phyloP scores from a whole-genome alignment of 495 filamentous ascomycete genomes.

The Penicillium subrubescens region DNA sequence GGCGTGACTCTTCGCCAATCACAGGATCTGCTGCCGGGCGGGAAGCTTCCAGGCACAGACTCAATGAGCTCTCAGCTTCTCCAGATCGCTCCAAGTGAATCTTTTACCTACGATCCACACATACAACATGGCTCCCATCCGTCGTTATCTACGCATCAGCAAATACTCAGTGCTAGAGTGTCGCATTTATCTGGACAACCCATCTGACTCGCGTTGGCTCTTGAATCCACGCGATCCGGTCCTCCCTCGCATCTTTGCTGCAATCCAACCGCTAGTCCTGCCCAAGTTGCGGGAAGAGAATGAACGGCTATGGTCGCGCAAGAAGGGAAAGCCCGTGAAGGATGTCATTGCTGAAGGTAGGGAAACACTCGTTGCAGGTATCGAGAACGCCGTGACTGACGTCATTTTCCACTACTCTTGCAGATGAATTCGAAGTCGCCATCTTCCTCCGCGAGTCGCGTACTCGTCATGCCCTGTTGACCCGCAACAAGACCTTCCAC shows the following conservation, averaged over 20 bases:
- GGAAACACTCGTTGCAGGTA: background rate
- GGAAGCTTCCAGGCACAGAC: slow-evolving; percentile 12
- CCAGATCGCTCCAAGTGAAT: background rate
- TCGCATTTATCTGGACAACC: slow-evolving; percentile 92
- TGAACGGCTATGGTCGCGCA: slow-evolving; percentile 55
- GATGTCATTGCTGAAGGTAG: slow-evolving; percentile 84
- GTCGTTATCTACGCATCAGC: slow-evolving; percentile 80
- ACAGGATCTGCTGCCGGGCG: slow-evolving; percentile 9
- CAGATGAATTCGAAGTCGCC: slow-evolving; percentile 93
- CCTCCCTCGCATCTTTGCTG: slow-evolving; percentile 78
- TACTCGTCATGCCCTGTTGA: slow-evolving; percentile 84
- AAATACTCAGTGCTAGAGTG: slow-evolving; percentile 91
- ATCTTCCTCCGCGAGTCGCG: slow-evolving; percentile 89
- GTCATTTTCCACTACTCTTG: background rate
- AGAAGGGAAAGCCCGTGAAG: slow-evolving; percentile 78
- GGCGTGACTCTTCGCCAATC: slow-evolving; percentile 14
- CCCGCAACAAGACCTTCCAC: slow-evolving; percentile 75
- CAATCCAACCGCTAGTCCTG: slow-evolving; percentile 79
- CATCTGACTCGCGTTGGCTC: slow-evolving; percentile 82
- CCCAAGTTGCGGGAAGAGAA: slow-evolving; percentile 91
- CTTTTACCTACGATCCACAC: slow-evolving; percentile 5
- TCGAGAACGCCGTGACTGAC: background rate
- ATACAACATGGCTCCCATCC: slow-evolving; percentile 72
- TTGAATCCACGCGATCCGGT: slow-evolving; percentile 66
- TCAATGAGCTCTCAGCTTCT: slow-evolving; percentile 14